A percentile compares a stretch with the other conserved stretches of the same genome.
These are phyloP conservation scores for Typha latifolia DNA, from an alignment of 176 grass and related monocot species.

Conservation along the genomic window DNA sequence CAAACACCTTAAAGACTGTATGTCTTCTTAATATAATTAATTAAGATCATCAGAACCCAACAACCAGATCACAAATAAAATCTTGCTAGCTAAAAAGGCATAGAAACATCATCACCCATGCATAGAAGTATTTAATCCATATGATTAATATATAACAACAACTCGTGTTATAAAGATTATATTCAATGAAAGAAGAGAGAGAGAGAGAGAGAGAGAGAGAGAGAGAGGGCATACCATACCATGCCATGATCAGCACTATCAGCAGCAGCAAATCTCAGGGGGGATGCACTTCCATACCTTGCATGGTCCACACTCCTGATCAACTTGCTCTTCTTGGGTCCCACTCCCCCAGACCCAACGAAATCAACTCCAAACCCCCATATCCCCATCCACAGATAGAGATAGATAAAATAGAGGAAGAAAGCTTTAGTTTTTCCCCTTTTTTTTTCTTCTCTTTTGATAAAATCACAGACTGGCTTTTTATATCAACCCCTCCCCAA, in stretches of 20 bases:
- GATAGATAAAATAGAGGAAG: too few species aligned
- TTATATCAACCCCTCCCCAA: too few species aligned
- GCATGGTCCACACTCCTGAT: conserved; percentile 21
- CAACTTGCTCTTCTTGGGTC: conserved; percentile 11
- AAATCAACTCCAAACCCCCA: neutral
- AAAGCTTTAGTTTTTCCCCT: too few species aligned
- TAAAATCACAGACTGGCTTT: too few species aligned
- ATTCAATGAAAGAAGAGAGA: neutral
- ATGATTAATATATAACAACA: neutral
- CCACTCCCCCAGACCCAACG: neutral
- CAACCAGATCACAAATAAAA: neutral
- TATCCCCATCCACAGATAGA: neutral
- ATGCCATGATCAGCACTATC: neutral
- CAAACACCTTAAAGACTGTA: too few species aligned
- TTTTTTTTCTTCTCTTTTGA: too few species aligned
- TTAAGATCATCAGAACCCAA: neutral
- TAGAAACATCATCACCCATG: neutral
- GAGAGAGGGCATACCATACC: neutral
- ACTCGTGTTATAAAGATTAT: neutral
- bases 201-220: neutral
- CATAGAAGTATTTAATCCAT: neutral
- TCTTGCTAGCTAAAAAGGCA: neutral
- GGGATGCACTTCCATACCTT: conserved; percentile 21
- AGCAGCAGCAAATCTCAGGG: conserved; percentile 18
- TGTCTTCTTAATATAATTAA: neutral